Conservation (phyloP, 257 asterid genomes). For the Scutellaria baicalensis region DNA sequence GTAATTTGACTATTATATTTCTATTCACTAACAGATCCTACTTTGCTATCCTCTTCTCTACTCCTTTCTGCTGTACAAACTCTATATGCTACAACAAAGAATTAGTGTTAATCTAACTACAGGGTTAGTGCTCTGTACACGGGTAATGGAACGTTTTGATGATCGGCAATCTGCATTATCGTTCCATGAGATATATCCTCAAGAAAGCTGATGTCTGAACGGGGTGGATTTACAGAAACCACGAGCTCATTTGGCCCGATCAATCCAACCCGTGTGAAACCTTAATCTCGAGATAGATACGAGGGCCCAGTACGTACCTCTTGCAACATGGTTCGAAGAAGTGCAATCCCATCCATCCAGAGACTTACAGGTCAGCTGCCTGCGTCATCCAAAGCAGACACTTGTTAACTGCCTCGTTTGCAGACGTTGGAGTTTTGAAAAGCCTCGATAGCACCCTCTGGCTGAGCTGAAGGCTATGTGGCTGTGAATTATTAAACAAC, state of each 20-base stretch:
- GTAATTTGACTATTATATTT: conserved; percentile 19
- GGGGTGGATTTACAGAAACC: conserved; percentile 16
- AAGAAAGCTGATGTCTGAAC: conserved; percentile 9
- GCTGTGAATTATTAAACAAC: conserved; percentile 18
- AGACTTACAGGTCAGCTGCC: conserved; percentile 14
- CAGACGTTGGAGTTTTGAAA: conserved; percentile 27
- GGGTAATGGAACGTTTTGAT: conserved; percentile 15
- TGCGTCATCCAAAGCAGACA: conserved; percentile 26
- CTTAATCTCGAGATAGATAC: conserved; percentile 6
- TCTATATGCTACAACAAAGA: conserved; percentile 48
- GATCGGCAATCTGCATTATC: conserved; percentile 22
- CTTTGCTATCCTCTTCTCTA: conserved; percentile 29
- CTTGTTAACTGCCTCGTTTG: conserved; percentile 24
- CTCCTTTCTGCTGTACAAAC: conserved; percentile 45
- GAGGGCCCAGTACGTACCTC: conserved; percentile 16
- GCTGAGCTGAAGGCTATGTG: conserved; percentile 2
- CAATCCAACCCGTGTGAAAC: conserved; percentile 11
- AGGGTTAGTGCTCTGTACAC: conserved; percentile 59
- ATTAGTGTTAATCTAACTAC: conserved; percentile 40
- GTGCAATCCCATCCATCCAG: neutral
- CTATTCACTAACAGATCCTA: conserved; percentile 36
- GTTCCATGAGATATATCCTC: conserved; percentile 18
- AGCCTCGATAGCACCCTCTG: conserved; percentile 35
- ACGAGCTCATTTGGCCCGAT: conserved; percentile 5
- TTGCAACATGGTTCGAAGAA: conserved; percentile 15